Conservation (phyloP, 176 grass and related monocot genomes). For the Cenchrus purpureus region DNA sequence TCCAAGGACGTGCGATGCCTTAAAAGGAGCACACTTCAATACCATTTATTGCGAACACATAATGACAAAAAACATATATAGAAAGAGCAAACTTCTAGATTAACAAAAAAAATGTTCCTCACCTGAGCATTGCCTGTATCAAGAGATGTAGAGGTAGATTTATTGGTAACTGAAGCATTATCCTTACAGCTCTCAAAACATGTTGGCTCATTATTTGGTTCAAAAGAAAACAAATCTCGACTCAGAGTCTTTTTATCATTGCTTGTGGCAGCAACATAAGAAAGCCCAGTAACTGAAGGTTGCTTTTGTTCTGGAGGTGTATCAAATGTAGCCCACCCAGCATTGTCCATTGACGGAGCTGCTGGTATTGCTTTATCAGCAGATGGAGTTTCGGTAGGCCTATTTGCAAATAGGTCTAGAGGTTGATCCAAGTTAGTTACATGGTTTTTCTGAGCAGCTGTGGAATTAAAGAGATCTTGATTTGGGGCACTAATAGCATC, state of each 20-base stretch:
- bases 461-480: conserved; percentile 47
- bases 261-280: conserved; percentile 22
- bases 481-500: conserved; percentile 32
- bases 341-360: conserved; percentile 51
- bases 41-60: neutral
- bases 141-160: conserved; percentile 39
- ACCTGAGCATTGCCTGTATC: conserved; percentile 61
- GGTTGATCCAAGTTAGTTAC: conserved; percentile 44
- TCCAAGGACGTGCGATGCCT: neutral
- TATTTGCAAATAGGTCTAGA: conserved; percentile 69
- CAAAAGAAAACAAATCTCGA: conserved; percentile 47
- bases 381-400: conserved; percentile 26
- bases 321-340: conserved; percentile 91
- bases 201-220: conserved; percentile 31
- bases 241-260: conserved; percentile 25
- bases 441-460: conserved; percentile 36
- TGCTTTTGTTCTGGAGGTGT: conserved; percentile 51
- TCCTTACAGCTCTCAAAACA: conserved; percentile 37
- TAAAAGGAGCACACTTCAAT: neutral
- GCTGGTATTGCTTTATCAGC: conserved; percentile 35
- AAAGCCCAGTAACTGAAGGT: conserved; percentile 36
- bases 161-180: conserved; percentile 43
- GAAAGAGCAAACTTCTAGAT: neutral
- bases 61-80: neutral
- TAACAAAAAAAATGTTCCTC: conserved; percentile 35